Evolutionary conservation across 208 protist genomes (phyloP), one percentile per base, ranked within the genome.

Genomic region (Balamuthia mandrillaris): DNA sequence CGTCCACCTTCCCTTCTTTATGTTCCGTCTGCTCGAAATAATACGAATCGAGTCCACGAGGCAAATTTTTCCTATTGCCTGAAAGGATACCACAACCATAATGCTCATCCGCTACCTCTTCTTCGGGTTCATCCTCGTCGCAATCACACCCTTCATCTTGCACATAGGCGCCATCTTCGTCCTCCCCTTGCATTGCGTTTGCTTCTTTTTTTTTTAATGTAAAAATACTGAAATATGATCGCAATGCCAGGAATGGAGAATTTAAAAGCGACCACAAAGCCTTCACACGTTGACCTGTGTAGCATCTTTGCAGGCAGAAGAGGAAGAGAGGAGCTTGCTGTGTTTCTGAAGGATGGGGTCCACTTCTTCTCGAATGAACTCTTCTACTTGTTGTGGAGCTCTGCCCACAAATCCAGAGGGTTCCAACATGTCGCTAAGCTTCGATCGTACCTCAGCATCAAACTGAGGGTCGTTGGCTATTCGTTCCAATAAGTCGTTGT

Each of bases 401-500:
- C 90, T 82, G 31, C 90, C 90, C 37, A 86, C 58, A 37, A 90
- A 92, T 7, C 78, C 42, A 18, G 31, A 37, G 9, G 90, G 83
- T 37, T 92, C 86, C 35, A 90, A 37, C 39, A 92, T 63, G 4
- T 21, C 56, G 37, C 91, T 79, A 37, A 92, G 51, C 33, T 87
- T 18, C 27, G 47, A 45, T 16, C 65, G 52, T 44, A 90, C 79
- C 14, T 87, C 33, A 16, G 68, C 37, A n/a, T n/a, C n/a, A 82
- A 94, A 94, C 41, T 79, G 72, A 16, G 41, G 63, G 85, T 83
- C 47, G 60, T 44, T 56, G 42, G 56, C 65, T 12, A 94, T 86
- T 51, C 91, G 85, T 7, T 92, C 82, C 27, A 94, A 78, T 16
- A 94, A 86, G 86, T 94, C 91, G 83, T 93, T 93, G 27, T 86